phyloP scores from a whole-genome alignment of 2,329 filamentous ascomycete species.

The Cladosporium sp. region DNA sequence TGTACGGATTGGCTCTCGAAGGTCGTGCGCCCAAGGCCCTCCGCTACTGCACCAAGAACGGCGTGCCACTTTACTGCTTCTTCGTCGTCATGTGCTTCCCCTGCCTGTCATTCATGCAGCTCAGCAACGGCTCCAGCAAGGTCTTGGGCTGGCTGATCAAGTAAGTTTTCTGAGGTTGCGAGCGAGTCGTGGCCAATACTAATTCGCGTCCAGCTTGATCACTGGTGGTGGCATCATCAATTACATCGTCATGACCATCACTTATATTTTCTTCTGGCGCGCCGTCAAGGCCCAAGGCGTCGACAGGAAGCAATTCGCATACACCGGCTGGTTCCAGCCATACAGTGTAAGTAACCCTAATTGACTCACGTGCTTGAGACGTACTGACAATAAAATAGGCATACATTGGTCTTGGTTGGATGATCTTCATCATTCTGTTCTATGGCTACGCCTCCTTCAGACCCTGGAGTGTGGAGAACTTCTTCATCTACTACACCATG shows the following conservation, averaged over 20 bases:
- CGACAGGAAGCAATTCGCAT: conserved; percentile 53
- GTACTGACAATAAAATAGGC: conserved; percentile 16
- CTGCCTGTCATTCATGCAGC: conserved; percentile 32
- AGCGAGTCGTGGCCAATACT: not conserved
- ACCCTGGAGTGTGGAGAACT: conserved; percentile 42
- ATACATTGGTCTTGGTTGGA: conserved; percentile 29
- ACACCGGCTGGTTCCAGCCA: conserved; percentile 54
- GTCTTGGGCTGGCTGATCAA: conserved; percentile 43
- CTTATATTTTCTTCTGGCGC: conserved; percentile 57
- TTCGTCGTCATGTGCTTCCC: conserved; percentile 41
- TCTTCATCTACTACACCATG: conserved; percentile 48
- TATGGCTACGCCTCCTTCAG: conserved; percentile 55
- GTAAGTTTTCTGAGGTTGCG: not conserved
- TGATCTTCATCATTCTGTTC: conserved; percentile 38
- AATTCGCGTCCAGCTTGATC: conserved; percentile 37
- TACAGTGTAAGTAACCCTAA: conserved; percentile 41
- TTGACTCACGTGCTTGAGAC: too few relatives aligned
- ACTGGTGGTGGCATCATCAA: conserved; percentile 59
- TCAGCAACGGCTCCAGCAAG: conserved; percentile 27
- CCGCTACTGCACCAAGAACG: conserved; percentile 55
- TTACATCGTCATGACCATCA: conserved; percentile 57
- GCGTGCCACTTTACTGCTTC: conserved; percentile 60
- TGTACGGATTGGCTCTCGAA: conserved; percentile 52
- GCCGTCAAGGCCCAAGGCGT: conserved; percentile 50
- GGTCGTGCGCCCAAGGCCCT: conserved; percentile 53